Percentiles rank a stretch among this genome's conserved stretches.
Evolutionary conservation across 2,329 filamentous ascomycete species (phyloP).

Genomic region (Microascus cirrosus): DNA sequence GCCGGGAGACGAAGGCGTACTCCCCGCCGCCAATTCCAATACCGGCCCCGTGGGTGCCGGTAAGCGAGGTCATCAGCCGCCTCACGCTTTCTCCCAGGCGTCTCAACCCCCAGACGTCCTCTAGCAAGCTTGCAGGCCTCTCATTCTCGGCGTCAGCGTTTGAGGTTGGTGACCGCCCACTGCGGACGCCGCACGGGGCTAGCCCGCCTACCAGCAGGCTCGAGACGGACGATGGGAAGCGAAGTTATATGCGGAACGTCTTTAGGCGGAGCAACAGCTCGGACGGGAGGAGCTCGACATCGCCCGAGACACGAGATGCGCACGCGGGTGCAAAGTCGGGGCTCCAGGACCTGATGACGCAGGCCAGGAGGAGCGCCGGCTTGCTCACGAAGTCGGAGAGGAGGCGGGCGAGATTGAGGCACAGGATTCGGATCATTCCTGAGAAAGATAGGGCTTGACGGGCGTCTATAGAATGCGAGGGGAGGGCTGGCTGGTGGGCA

Average conservation of each 20-base stretch:
- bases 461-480: background rate
- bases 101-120: background rate
- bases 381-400: background rate
- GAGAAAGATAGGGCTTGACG: background rate
- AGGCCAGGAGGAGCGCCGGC: slow-evolving; percentile 6
- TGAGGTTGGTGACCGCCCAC: background rate
- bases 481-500: background rate
- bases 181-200: background rate
- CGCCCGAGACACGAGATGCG: background rate
- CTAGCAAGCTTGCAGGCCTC: background rate
- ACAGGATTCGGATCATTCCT: slow-evolving; percentile 1
- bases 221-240: background rate
- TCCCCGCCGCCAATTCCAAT: background rate
- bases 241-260: background rate
- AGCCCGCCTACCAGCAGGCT: background rate
- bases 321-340: background rate
- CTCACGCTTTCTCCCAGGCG: background rate
- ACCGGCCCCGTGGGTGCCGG: background rate
- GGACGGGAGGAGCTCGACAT: background rate
- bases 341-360: slow-evolving; percentile 8
- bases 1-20: background rate
- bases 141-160: background rate
- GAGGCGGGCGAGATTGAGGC: background rate
- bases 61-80: background rate
- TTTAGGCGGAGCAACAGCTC: background rate